These are phyloP conservation scores for Astragalus glycyphyllos DNA, from an alignment of 306 rosid species.

Conservation along the genomic window DNA sequence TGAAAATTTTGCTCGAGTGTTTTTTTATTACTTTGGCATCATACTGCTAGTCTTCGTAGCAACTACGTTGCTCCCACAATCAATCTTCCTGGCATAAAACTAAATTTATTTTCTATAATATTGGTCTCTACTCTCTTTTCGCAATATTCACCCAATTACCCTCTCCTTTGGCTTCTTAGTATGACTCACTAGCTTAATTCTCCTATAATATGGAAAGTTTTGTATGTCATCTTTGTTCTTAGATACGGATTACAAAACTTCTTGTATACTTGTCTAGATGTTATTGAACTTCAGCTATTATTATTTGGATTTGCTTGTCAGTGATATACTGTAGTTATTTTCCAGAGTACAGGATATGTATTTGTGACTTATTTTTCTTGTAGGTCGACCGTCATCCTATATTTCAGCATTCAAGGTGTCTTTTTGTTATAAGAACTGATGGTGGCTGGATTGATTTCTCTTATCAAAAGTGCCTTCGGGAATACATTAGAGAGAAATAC, in stretches of 20 bases:
- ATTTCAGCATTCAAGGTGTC: conserved; percentile 74
- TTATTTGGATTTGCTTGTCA: conserved; percentile 33
- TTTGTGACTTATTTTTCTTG: conserved; percentile 45
- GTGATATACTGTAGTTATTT: conserved; percentile 21
- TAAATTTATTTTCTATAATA: not conserved
- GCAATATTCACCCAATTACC: not conserved
- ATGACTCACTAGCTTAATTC: too few species aligned
- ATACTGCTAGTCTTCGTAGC: not conserved
- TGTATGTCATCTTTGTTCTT: too few species aligned
- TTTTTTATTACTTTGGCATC: not conserved
- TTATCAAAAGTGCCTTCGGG: conserved; percentile 84
- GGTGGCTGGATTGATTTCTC: conserved; percentile 94
- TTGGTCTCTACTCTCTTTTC: not conserved
- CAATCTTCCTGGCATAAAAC: not conserved
- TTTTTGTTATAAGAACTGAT: conserved; percentile 85
- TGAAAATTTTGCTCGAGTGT: not conserved
- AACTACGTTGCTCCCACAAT: not conserved
- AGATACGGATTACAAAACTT: not conserved
- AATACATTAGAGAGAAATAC: conserved; percentile 74
- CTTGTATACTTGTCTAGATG: not conserved
- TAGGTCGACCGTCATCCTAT: conserved; percentile 96
- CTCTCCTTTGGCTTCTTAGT: not conserved
- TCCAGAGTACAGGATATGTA: conserved; percentile 29
- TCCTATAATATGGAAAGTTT: too few species aligned
- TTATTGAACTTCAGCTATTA: conserved; percentile 24